Conservation (phyloP, 768 basidiomycete species). For the Serendipita indica region DNA sequence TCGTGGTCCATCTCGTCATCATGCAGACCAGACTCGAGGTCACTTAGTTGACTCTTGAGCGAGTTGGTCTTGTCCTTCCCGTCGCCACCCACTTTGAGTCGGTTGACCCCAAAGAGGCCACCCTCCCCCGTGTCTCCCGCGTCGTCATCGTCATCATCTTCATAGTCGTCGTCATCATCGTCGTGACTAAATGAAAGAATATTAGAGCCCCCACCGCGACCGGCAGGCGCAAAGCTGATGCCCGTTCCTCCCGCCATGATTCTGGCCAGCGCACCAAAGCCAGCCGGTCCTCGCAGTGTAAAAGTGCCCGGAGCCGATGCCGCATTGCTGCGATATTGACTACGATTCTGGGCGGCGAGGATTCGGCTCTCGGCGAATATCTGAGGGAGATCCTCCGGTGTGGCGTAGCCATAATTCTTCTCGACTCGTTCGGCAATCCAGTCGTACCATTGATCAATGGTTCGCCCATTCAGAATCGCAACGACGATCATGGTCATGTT, state of each 20-base stretch:
- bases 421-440: slow-evolving; percentile 81
- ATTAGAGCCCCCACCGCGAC: slow-evolving; percentile 32
- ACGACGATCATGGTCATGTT: slow-evolving; percentile 97
- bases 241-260: slow-evolving; percentile 46
- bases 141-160: slow-evolving; percentile 39
- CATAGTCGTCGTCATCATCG: slow-evolving; percentile 43
- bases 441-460: slow-evolving; percentile 82
- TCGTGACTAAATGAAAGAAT: slow-evolving; percentile 49
- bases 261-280: slow-evolving; percentile 37
- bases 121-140: slow-evolving; percentile 19
- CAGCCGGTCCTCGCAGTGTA: slow-evolving; percentile 20
- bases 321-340: slow-evolving; percentile 14
- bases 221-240: slow-evolving; percentile 49
- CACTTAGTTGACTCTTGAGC: slow-evolving; percentile 14
- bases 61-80: slow-evolving; percentile 39
- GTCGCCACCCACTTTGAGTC: slow-evolving; percentile 29
- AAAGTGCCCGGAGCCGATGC: slow-evolving; percentile 12
- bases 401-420: slow-evolving; percentile 55
- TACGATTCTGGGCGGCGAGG: slow-evolving; percentile 7
- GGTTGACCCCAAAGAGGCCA: slow-evolving; percentile 22
- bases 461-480: slow-evolving; percentile 71
- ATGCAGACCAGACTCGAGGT: slow-evolving; percentile 15
- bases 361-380: slow-evolving; percentile 51
- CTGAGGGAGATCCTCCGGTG: slow-evolving; percentile 55
- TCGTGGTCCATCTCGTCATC: slow-evolving; percentile 19